A percentile compares a stretch with the other conserved stretches of the same genome.
phyloP scores from a whole-genome alignment of 1,284 basidiomycete genomes.

The Ceratobasidium sp. region DNA sequence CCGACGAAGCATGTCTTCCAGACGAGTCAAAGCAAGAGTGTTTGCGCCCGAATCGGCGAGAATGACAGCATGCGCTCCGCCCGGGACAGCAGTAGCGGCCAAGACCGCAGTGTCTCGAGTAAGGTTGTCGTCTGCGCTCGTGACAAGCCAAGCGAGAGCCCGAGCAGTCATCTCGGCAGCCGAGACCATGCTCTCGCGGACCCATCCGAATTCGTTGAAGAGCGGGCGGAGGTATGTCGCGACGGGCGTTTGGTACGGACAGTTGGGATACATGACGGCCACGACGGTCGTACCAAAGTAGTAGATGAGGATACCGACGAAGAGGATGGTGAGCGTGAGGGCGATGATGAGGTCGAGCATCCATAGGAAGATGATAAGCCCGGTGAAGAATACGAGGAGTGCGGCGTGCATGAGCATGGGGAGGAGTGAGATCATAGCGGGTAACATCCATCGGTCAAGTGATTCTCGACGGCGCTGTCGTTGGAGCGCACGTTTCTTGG shows the following conservation, averaged over 20 bases:
- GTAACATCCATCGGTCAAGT: slow-evolving; percentile 42
- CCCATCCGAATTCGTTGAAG: slow-evolving; percentile 39
- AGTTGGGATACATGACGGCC: slow-evolving; percentile 42
- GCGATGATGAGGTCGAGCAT: slow-evolving; percentile 43
- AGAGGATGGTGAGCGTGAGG: slow-evolving; percentile 32
- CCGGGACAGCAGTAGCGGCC: slow-evolving; percentile 35
- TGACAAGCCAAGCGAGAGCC: slow-evolving; percentile 37
- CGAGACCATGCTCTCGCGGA: slow-evolving; percentile 20
- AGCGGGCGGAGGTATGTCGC: slow-evolving; percentile 38
- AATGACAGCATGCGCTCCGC: slow-evolving; percentile 27
- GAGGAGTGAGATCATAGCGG: slow-evolving; percentile 31
- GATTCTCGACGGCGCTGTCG: slow-evolving; percentile 43
- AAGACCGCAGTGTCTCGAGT: slow-evolving; percentile 36
- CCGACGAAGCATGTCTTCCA: slow-evolving; percentile 38
- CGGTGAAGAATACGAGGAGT: slow-evolving; percentile 36
- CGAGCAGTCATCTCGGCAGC: slow-evolving; percentile 43
- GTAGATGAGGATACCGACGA: slow-evolving; percentile 23
- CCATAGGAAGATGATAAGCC: slow-evolving; percentile 41
- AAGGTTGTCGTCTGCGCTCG: slow-evolving; percentile 41
- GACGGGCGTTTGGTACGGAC: slow-evolving; percentile 40
- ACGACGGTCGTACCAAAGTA: slow-evolving; percentile 39
- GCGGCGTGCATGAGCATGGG: slow-evolving; percentile 40
- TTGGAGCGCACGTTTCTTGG: slow-evolving; percentile 38
- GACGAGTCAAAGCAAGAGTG: slow-evolving; percentile 19
- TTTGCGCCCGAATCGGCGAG: slow-evolving; percentile 39